Evolutionary conservation across 2,329 filamentous ascomycete species (phyloP).

Genomic region (Venturia effusa): DNA sequence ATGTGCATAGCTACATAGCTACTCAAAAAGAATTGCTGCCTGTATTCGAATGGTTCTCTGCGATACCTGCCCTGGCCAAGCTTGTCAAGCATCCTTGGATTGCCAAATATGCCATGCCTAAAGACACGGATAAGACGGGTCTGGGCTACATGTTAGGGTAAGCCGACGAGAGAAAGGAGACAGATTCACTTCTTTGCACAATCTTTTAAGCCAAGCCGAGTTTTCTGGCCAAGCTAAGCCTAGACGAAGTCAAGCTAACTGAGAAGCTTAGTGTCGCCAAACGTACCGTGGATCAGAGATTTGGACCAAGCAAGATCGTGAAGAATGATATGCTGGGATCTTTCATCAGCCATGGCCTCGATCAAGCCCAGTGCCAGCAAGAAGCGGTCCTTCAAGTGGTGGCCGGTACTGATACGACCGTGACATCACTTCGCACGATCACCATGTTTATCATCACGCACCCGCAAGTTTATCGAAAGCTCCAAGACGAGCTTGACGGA

Average conservation of each 20-base stretch:
- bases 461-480: constrained; percentile 33
- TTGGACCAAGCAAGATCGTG: constrained; percentile 30
- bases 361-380: constrained; percentile 26
- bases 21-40: constrained; percentile 4
- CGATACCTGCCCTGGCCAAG: constrained; percentile 1
- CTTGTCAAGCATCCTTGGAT: constrained; percentile 7
- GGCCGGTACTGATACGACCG: constrained; percentile 49
- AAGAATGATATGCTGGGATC: constrained; percentile 42
- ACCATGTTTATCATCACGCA: constrained; percentile 42
- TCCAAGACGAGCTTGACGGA: constrained; percentile 36
- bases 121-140: constrained; percentile 13
- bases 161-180: neutral
- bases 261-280: constrained; percentile 21
- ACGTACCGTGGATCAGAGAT: constrained; percentile 31
- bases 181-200: constrained; percentile 22
- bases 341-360: constrained; percentile 37
- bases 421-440: constrained; percentile 42
- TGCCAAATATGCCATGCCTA: constrained; percentile 5
- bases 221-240: neutral
- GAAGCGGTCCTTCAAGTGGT: constrained; percentile 27
- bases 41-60: constrained; percentile 7
- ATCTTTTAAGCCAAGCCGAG: neutral
- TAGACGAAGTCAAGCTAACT: constrained; percentile 12
- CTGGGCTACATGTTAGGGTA: constrained; percentile 14
- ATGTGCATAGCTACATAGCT: constrained; percentile 34